Conservation (phyloP, 2,329 filamentous ascomycete genomes). For the Xylariaceae sp. region DNA sequence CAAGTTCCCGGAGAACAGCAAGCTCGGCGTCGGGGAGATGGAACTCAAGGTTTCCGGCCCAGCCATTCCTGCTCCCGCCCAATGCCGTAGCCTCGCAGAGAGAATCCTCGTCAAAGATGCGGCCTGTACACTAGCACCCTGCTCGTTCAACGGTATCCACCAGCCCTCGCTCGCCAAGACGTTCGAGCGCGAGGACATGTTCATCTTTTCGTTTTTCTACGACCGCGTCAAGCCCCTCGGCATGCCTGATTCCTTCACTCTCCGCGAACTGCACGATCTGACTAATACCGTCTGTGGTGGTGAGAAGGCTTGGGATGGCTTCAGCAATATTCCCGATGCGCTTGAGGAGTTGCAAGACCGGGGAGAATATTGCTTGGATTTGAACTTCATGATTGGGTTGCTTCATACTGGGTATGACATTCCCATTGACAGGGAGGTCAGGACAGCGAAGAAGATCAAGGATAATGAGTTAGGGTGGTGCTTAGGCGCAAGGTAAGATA, state of each 20-base stretch:
- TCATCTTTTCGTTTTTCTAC: slow-evolving; percentile 97
- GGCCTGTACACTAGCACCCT: slow-evolving; percentile 79
- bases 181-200: slow-evolving; percentile 86
- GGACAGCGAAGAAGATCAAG: slow-evolving; percentile 98
- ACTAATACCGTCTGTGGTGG: slow-evolving; percentile 82
- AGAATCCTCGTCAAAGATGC: slow-evolving; percentile 86
- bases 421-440: slow-evolving; percentile 93
- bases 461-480: slow-evolving; percentile 97
- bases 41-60: slow-evolving; percentile 89
- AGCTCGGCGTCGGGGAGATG: slow-evolving; percentile 58
- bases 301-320: slow-evolving; percentile 74
- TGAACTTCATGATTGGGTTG: slow-evolving; percentile 94
- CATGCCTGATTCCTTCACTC: slow-evolving; percentile 96
- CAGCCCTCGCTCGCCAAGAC: slow-evolving; percentile 91
- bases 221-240: slow-evolving; percentile 91
- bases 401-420: slow-evolving; percentile 97
- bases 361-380: slow-evolving; percentile 88
- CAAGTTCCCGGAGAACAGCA: slow-evolving; percentile 63
- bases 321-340: slow-evolving; percentile 72
- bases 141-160: slow-evolving; percentile 96
- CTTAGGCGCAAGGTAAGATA: slow-evolving; percentile 79
- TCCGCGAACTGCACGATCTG: slow-evolving; percentile 85
- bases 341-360: slow-evolving; percentile 76
- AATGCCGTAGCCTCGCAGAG: slow-evolving; percentile 88
- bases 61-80: slow-evolving; percentile 68